These are phyloP conservation scores for Deuterostichococcus epilithicus DNA, from an alignment of 139 green algal genomes.

Conservation along the genomic window DNA sequence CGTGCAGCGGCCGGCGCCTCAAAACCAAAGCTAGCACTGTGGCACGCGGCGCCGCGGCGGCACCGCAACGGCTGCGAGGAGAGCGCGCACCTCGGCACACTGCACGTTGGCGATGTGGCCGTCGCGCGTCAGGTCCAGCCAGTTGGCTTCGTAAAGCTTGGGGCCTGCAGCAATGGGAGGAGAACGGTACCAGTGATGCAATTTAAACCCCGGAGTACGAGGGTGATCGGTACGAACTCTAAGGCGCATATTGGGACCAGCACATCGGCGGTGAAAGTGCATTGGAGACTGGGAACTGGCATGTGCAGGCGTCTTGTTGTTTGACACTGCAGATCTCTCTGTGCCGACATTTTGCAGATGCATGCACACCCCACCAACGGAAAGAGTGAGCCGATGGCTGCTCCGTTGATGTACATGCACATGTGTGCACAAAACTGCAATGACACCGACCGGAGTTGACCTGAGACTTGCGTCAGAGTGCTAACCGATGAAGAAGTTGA, in stretches of 20 bases:
- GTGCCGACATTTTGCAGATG: too few relatives aligned
- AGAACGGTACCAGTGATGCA: background rate
- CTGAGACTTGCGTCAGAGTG: too few relatives aligned
- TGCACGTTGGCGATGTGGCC: slow-evolving; percentile 98
- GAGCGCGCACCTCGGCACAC: slow-evolving; percentile 83
- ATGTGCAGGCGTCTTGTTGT: too few relatives aligned
- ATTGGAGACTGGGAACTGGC: slow-evolving; percentile 5
- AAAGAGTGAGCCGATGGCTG: too few relatives aligned
- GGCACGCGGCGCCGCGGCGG: too few relatives aligned
- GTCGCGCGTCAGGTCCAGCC: slow-evolving; percentile 92
- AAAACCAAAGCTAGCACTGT: too few relatives aligned
- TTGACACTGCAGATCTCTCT: too few relatives aligned
- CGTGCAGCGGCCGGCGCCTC: too few relatives aligned
- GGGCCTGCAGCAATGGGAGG: slow-evolving; percentile 42
- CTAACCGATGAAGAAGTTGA: slow-evolving; percentile 98
- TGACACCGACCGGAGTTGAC: background rate
- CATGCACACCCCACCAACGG: too few relatives aligned
- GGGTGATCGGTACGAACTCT: background rate
- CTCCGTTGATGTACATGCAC: too few relatives aligned
- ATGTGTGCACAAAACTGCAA: background rate
- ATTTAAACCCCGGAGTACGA: background rate
- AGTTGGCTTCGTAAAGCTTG: slow-evolving; percentile 99
- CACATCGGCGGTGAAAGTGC: background rate
- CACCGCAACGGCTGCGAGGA: too few relatives aligned
- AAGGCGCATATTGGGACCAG: background rate